Percentiles rank a stretch among this genome's conserved stretches.
Evolutionary conservation across 2,329 filamentous ascomycete species (phyloP).

Genomic region (Penicillium crustosum): DNA sequence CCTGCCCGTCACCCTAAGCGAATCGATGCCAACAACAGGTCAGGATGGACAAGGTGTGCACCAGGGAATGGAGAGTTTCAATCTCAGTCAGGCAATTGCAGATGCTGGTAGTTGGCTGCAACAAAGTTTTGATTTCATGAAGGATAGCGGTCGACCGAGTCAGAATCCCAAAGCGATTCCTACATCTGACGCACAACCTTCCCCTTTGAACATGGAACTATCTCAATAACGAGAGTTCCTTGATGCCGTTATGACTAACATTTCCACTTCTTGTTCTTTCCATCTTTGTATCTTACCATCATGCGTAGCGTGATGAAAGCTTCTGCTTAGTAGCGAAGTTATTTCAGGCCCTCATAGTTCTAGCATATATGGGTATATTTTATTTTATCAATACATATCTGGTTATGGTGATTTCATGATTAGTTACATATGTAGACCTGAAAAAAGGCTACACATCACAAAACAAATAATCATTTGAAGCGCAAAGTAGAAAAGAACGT

Average conservation of each 20-base stretch:
- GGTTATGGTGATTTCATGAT: too few relatives aligned
- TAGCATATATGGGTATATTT: not conserved
- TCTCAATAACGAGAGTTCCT: not conserved
- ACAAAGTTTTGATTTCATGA: constrained; percentile 45
- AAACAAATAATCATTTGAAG: not conserved
- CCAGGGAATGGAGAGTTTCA: constrained; percentile 39
- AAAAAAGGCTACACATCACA: not conserved
- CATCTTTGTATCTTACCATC: not conserved
- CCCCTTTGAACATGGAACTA: constrained; percentile 21
- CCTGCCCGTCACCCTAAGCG: constrained; percentile 35
- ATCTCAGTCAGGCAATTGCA: constrained; percentile 46
- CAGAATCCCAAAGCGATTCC: constrained; percentile 1
- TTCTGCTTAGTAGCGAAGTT: not conserved
- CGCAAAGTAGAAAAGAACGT: not conserved
- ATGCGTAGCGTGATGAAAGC: not conserved
- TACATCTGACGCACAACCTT: constrained; percentile 6
- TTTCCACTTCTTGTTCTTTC: not conserved
- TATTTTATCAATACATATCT: constrained; percentile 1
- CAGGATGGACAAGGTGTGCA: constrained; percentile 38
- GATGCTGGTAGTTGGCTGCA: constrained; percentile 49
- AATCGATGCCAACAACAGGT: constrained; percentile 33
- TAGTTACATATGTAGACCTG: not conserved
- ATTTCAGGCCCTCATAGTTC: not conserved
- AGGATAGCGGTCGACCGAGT: constrained; percentile 29
- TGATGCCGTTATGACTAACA: not conserved